Conservation (phyloP, 2,329 filamentous ascomycete species). For the Pezizomycotina sp. region DNA sequence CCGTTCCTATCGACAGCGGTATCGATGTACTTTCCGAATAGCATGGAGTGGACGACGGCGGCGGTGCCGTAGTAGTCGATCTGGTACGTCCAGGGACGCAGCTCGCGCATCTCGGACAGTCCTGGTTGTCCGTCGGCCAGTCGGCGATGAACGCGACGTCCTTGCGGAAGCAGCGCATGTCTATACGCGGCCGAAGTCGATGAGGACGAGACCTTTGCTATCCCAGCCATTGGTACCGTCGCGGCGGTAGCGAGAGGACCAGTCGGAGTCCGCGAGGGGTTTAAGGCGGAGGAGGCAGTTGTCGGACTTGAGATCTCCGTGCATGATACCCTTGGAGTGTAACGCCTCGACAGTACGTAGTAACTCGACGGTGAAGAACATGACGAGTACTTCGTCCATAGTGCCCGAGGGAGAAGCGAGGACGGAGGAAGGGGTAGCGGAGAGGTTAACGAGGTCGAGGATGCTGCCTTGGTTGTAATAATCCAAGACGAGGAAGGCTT, state of each 20-base stretch:
- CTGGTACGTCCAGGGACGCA: slow-evolving; percentile 91
- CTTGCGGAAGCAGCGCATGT: slow-evolving; percentile 67
- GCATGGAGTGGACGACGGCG: slow-evolving; percentile 67
- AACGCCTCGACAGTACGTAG: slow-evolving; percentile 78
- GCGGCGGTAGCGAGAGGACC: slow-evolving; percentile 50
- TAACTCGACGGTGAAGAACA: slow-evolving; percentile 90
- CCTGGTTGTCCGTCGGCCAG: slow-evolving; percentile 68
- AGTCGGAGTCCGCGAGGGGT: slow-evolving; percentile 30
- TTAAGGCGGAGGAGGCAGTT: slow-evolving; percentile 85
- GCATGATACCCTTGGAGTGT: slow-evolving; percentile 61
- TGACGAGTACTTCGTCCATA: slow-evolving; percentile 79
- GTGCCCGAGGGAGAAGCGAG: slow-evolving; percentile 38
- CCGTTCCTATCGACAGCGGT: slow-evolving; percentile 37
- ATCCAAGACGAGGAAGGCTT: slow-evolving; percentile 76
- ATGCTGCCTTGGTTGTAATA: slow-evolving; percentile 80
- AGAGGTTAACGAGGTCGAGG: slow-evolving; percentile 83
- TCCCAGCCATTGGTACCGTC: slow-evolving; percentile 66
- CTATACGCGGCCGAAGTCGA: slow-evolving; percentile 91
- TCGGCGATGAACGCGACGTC: slow-evolving; percentile 82
- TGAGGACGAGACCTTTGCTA: slow-evolving; percentile 63
- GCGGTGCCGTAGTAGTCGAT: slow-evolving; percentile 92
- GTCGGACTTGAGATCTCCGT: slow-evolving; percentile 89
- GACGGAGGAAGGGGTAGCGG: slow-evolving; percentile 36
- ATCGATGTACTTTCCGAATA: slow-evolving; percentile 93
- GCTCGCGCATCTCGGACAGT: slow-evolving; percentile 95